Evolutionary conservation across 108 stramenopile species (phyloP).

Genomic region (Stephanodiscus triporus): DNA sequence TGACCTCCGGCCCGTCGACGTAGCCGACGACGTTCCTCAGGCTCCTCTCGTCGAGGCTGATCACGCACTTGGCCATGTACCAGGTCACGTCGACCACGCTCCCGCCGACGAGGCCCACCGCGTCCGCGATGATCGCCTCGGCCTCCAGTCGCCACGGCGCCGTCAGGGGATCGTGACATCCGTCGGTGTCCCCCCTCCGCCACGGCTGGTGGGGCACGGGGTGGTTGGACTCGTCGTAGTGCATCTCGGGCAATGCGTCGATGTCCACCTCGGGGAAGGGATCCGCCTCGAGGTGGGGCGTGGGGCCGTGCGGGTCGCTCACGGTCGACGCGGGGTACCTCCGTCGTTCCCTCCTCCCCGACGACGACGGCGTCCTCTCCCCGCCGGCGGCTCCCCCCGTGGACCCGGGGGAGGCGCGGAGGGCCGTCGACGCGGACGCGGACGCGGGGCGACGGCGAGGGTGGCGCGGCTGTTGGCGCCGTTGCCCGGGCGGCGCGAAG

Average conservation of each 20-base stretch:
- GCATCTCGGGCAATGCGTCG: slow-evolving; percentile 47
- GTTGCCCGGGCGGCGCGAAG: too few species aligned
- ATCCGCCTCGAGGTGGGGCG: slow-evolving; percentile 27
- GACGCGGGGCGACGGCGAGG: too few species aligned
- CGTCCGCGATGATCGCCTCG: slow-evolving; percentile 64
- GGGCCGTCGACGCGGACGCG: too few species aligned
- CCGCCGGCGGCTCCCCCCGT: slow-evolving; percentile 10
- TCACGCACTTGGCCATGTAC: slow-evolving; percentile 71
- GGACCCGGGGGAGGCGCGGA: slow-evolving; percentile 22
- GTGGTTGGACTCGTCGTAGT: slow-evolving; percentile 46
- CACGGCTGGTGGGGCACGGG: slow-evolving; percentile 85
- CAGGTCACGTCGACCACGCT: slow-evolving; percentile 79
- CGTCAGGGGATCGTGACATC: slow-evolving; percentile 83
- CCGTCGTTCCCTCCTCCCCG: too few species aligned
- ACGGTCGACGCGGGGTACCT: slow-evolving; percentile 23
- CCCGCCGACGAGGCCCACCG: slow-evolving; percentile 58
- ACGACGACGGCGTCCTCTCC: too few species aligned
- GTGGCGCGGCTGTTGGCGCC: too few species aligned
- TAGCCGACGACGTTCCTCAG: slow-evolving; percentile 35
- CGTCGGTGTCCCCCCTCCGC: slow-evolving; percentile 77
- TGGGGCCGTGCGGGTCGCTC: slow-evolving; percentile 32
- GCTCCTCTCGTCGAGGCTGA: slow-evolving; percentile 56
- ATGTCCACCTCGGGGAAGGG: slow-evolving; percentile 38
- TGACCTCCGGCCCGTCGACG: slow-evolving; percentile 58
- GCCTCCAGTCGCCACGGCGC: slow-evolving; percentile 75